phyloP scores from a whole-genome alignment of 306 rosid species.

The Oxytropis ochrocephala region DNA sequence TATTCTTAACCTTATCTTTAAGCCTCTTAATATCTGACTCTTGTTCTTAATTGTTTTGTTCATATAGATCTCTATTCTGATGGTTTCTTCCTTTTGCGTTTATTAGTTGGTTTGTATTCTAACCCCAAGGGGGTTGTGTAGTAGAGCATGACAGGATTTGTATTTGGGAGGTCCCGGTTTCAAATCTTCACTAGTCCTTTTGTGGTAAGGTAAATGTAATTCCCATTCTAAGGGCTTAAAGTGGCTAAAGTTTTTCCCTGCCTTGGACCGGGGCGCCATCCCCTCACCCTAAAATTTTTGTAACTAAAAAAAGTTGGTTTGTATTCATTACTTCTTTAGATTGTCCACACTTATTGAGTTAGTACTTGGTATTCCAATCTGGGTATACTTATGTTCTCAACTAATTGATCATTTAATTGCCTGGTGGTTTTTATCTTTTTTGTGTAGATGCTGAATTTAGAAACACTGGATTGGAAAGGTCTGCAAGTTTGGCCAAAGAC shows the following conservation, averaged over 20 bases:
- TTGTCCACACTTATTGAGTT: not conserved
- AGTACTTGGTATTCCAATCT: not conserved
- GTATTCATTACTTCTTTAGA: not conserved
- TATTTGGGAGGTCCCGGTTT: no score
- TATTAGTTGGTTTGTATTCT: not conserved
- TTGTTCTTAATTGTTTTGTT: not conserved
- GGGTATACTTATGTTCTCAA: not conserved
- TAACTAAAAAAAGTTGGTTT: no score
- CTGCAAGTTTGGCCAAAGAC: slow-evolving; percentile 74
- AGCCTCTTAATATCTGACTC: not conserved
- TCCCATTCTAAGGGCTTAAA: no score
- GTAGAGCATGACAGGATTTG: no score
- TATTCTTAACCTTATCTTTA: not conserved
- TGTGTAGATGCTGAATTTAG: slow-evolving; percentile 68
- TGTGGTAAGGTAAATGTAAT: no score
- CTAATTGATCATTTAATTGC: not conserved
- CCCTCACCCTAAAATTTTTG: no score
- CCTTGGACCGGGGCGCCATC: no score
- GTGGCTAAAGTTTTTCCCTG: no score
- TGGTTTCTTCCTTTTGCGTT: not conserved
- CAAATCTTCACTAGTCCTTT: no score
- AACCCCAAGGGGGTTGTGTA: no score
- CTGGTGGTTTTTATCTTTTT: not conserved
- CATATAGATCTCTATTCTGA: not conserved
- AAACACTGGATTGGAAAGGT: slow-evolving; percentile 94